Evolutionary conservation across 805 yeast genomes (phyloP).

Genomic region (Metschnikowia shivogae): DNA sequence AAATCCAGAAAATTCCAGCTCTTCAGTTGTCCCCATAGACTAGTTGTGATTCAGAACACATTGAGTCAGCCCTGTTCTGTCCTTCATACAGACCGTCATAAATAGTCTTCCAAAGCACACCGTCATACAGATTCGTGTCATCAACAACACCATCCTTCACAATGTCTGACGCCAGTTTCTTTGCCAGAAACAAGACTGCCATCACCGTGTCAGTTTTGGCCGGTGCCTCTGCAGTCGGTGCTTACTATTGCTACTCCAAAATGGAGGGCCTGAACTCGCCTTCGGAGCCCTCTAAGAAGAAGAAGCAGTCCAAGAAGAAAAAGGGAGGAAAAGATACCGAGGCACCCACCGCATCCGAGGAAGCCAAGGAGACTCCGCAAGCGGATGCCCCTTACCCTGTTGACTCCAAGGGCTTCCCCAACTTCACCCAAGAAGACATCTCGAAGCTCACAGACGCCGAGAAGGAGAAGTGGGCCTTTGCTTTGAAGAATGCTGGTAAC

Average conservation of each 20-base stretch:
- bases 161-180: slow-evolving; percentile 29
- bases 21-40: background rate
- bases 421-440: slow-evolving; percentile 45
- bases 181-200: slow-evolving; percentile 56
- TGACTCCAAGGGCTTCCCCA: slow-evolving; percentile 54
- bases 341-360: slow-evolving; percentile 15
- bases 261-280: slow-evolving; percentile 18
- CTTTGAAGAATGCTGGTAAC: slow-evolving; percentile 89
- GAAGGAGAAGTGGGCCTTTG: slow-evolving; percentile 62
- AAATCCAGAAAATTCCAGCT: slow-evolving; percentile 5
- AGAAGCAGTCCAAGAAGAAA: slow-evolving; percentile 40
- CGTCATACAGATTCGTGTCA: background rate
- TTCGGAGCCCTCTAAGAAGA: slow-evolving; percentile 26
- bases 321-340: slow-evolving; percentile 34
- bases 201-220: slow-evolving; percentile 61
- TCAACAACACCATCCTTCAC: background rate
- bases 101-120: background rate
- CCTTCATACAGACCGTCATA: background rate
- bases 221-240: slow-evolving; percentile 60
- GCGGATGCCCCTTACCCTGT: slow-evolving; percentile 45
- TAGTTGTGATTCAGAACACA: background rate
- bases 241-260: slow-evolving; percentile 46
- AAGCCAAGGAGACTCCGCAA: background rate
- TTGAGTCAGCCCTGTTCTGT: background rate
- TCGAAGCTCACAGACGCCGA: slow-evolving; percentile 44